Conservation (phyloP, 176 grass and related monocot species). For the Musa troglodytarum region DNA sequence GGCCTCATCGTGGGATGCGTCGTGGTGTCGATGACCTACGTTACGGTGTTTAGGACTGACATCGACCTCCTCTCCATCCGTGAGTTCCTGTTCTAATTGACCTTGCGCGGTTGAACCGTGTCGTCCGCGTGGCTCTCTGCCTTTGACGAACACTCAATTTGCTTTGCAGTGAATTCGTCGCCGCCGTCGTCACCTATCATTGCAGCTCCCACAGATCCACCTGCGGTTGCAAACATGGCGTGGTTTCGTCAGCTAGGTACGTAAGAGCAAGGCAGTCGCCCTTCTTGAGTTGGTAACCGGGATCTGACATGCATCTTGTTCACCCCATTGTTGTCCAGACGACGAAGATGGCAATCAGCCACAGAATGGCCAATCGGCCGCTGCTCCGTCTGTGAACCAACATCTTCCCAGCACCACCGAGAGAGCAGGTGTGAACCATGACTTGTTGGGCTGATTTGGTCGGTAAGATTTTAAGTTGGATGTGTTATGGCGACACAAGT, state of each 20-base stretch:
- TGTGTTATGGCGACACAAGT: no score
- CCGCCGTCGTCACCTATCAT: neutral
- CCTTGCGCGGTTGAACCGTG: neutral
- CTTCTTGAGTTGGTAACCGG: no score
- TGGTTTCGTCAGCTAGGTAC: neutral
- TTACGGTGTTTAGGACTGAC: neutral
- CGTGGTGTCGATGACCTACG: neutral
- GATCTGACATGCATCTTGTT: no score
- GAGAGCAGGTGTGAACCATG: no score
- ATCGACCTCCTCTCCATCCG: neutral
- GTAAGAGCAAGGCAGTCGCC: no score
- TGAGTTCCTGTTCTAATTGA: neutral
- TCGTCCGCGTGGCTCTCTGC: neutral
- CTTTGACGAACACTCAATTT: neutral
- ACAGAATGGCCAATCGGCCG: no score
- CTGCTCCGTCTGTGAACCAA: no score
- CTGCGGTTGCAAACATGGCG: neutral
- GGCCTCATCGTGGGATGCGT: neutral
- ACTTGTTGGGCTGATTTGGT: no score
- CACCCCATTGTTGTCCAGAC: no score
- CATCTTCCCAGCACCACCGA: no score
- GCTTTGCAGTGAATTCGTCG: neutral
- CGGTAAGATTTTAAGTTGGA: no score
- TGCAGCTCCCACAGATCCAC: neutral
- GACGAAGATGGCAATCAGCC: no score